These are phyloP conservation scores for Lactarius akahatsu DNA, from an alignment of 768 basidiomycete species.

Conservation along the genomic window DNA sequence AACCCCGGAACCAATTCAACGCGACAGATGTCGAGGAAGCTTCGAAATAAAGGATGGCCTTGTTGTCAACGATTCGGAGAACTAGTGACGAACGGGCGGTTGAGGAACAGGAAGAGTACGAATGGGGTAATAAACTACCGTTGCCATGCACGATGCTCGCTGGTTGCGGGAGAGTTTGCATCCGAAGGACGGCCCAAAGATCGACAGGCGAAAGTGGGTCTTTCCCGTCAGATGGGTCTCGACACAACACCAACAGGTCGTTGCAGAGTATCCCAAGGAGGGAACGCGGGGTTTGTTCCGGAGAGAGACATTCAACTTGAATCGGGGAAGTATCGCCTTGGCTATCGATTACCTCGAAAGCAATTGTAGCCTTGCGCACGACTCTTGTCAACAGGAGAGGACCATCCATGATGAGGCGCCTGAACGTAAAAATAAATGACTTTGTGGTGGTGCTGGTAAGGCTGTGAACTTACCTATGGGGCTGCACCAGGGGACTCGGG, in stretches of 20 bases:
- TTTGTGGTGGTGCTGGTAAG: background rate
- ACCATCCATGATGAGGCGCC: constrained; percentile 93
- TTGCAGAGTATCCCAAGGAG: constrained; percentile 86
- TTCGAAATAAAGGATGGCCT: constrained; percentile 88
- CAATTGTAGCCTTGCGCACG: constrained; percentile 78
- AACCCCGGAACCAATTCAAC: constrained; percentile 88
- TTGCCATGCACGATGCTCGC: constrained; percentile 89
- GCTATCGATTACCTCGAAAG: constrained; percentile 76
- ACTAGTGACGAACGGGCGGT: constrained; percentile 42
- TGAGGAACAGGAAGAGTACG: constrained; percentile 12
- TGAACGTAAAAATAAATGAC: constrained; percentile 34
- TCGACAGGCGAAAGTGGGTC: constrained; percentile 78
- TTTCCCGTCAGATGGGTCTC: constrained; percentile 78
- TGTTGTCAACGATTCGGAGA: constrained; percentile 87
- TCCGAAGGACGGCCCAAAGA: constrained; percentile 93
- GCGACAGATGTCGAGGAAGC: constrained; percentile 82
- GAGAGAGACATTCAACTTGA: constrained; percentile 87
- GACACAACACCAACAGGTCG: constrained; percentile 88
- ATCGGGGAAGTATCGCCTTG: constrained; percentile 78
- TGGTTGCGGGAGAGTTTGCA: constrained; percentile 91
- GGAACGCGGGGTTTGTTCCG: constrained; percentile 77
- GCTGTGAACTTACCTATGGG: constrained; percentile 68
- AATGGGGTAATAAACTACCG: constrained; percentile 44
- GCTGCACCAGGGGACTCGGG: constrained; percentile 96
- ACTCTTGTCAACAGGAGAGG: constrained; percentile 82